Evolutionary conservation across 345 rosid species (phyloP), one percentile per base, ranked within the genome.

Genomic region (Corchorus olitorius): DNA sequence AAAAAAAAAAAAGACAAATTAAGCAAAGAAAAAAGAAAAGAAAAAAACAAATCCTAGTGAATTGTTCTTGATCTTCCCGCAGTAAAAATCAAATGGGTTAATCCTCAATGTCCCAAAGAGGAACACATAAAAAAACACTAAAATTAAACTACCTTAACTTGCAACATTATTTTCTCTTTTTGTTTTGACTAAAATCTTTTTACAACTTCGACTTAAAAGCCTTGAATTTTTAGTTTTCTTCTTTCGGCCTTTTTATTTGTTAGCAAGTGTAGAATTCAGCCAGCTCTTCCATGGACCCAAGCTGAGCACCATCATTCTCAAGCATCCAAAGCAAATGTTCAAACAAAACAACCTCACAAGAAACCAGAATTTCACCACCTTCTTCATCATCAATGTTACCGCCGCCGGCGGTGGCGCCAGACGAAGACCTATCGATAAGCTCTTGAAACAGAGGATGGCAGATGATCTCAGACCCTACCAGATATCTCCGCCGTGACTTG

Each of bases 311-410:
- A 20, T 78, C 80, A 35, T 79, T 84, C 81, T 92, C 86, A 48
- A 96, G 84, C 97, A 96, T 93, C 98, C 99, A 96, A 81, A 96
- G 71, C 88, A 96, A 83, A 73, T 96, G 99, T 74, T 93, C 98
- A 59, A 96, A 96, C 86, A 96, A 79, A 63, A 96, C 98, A 53
- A 93, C 98, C 81, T 93, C 99, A 76, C 98, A 93, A 73, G 91
- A 80, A 52, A 89, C 93, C 71, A 88, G 91, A 16, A 87, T 84
- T 54, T 76, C 86, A 8, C 77, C 82, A 12, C 72, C 86, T 1
- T 82, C 81, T 9, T 76, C 83, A 1, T 22, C 74, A 3, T 39
- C 76, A 5, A 33, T 75, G 19, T 61, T 34, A 10, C 37, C 71
- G 75, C 83, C 84, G 16, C 82, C 76, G 10, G 43, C 43, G 4